Base-by-base conservation (phyloP, 139 green algal species). In the Coelastrella sp. region DNA sequence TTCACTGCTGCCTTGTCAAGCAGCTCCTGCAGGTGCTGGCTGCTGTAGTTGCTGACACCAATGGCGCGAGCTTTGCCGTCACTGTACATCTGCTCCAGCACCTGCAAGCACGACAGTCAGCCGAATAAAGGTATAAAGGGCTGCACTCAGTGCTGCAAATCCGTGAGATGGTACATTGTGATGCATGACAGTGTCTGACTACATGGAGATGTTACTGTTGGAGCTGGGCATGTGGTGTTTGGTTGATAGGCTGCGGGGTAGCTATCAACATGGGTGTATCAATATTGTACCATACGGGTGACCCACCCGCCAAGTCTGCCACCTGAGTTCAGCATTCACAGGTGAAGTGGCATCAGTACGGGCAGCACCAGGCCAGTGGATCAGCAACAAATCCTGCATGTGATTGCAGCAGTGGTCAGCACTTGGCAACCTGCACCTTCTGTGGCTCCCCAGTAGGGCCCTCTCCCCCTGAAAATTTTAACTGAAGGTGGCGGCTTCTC, bases 291-390 rank as follows among this genome's bases (percentile, higher is more conserved):
- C 35, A 3, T 49, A 49, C 35, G 35, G 35, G 35, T 1, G 35
- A 49, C 35, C 35, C 14, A 96, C 95, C 10, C 78, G 87, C 96
- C 96, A 98, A 6, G 95, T 97, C 82, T 97, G 90, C 66, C 90
- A 73, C 17, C 96, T 88, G 89, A 93, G 81, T 60, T 92, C 19
- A 17, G 92, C 84, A 83, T 97, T 95, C 11, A 49, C 7, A n/a
- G 90, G 75, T 6, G 88, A 94, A 7, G 79, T 76, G 7, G 91
- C 27, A 3, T 82, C 19, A 25, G 87, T 83, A 10, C 92, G 91
- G 0, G 92, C 79, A 4, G 87, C 93, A 0, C 95, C 96, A 72
- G 96, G 96, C 96, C 96, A 98, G 82, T 98, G 96, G 8, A 98
- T 94, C 7, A 98, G 91, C 80, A 97, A 20, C 59, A 97, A 86